Evolutionary conservation across 495 filamentous ascomycete genomes (phyloP), one percentile per base, ranked within the genome.

Genomic region (Lophiostoma macrostomum): DNA sequence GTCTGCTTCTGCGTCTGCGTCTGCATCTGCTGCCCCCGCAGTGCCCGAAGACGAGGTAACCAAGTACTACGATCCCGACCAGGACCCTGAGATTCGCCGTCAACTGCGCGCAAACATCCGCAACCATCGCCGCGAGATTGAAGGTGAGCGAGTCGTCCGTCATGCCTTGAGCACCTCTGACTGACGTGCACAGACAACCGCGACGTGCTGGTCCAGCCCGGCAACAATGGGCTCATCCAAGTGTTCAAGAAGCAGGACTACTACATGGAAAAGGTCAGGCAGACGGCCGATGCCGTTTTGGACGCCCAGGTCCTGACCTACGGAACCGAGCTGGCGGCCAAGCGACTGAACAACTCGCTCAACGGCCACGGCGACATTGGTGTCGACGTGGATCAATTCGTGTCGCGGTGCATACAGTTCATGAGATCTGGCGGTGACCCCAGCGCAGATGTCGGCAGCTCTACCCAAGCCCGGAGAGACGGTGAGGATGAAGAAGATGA

Each of bases 311-410:
- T 93, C 31, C 74, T 97, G 8, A 87, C 96, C 10, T 79, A 74
- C 28, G 80, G 84, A 0, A 83, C 87, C 16, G 93, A 97, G 54
- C 70, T 90, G 1, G 81, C 85, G 0, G 81, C 84, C 50, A 86
- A 87, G 49, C 88, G 86, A 58, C 81, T 83, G 0, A 71, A 82
- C 23, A 80, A 85, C 27, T 72, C 90, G 8, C 83, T 83, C 3
- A 71, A 85, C 1, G 91, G 90, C 6, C 82, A 84, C 49, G 63
- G 75, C 4, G 76, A 77, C 5, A 79, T 82, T 28, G 87, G 90
- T 2, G 73, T 98, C 20, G 94, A 98, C 61, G 78, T 94, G 0
- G 91, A 97, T 57, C 88, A 95, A 54, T 96, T 97, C 63, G 84
- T 97, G 7, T 87, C 87, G 0, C 96, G 94, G 67, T 91, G 86